Evolutionary conservation across 306 rosid genomes (phyloP).

Genomic region (Pueraria montana): DNA sequence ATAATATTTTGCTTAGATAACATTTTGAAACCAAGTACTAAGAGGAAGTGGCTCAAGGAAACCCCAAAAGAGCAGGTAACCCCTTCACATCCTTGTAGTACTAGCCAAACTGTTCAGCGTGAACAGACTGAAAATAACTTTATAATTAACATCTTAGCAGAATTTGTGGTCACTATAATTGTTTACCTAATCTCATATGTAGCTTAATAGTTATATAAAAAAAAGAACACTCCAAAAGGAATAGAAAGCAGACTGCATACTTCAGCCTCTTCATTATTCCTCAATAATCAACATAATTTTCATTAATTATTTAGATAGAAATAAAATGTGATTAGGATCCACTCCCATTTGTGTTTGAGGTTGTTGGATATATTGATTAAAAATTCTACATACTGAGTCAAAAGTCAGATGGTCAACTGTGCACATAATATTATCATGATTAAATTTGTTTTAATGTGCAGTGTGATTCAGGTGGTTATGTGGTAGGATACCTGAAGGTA

Average conservation of each 20-base stretch:
- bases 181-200: conserved; percentile 22
- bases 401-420: conserved; percentile 29
- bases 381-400: neutral
- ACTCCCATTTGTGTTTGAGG: conserved; percentile 19
- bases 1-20: conserved; percentile 26
- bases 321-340: conserved; percentile 6
- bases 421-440: conserved; percentile 7
- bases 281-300: neutral
- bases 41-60: conserved; percentile 51
- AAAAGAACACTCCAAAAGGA: conserved; percentile 8
- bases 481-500: neutral
- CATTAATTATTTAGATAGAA: neutral
- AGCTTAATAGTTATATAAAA: neutral
- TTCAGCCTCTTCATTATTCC: conserved; percentile 20
- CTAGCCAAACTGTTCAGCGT: conserved; percentile 48
- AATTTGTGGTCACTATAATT: conserved; percentile 31
- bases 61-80: conserved; percentile 55
- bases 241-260: neutral
- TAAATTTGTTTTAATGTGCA: neutral
- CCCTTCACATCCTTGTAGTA: conserved; percentile 44
- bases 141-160: conserved; percentile 33
- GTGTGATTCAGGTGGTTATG: neutral
- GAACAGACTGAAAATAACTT: conserved; percentile 48
- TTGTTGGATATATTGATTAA: conserved; percentile 33
- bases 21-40: conserved; percentile 33